A percentile compares a stretch with the other conserved stretches of the same genome.
Evolutionary conservation across 2,329 filamentous ascomycete species (phyloP).

Genomic region (Ceratocystis diversiconidia): DNA sequence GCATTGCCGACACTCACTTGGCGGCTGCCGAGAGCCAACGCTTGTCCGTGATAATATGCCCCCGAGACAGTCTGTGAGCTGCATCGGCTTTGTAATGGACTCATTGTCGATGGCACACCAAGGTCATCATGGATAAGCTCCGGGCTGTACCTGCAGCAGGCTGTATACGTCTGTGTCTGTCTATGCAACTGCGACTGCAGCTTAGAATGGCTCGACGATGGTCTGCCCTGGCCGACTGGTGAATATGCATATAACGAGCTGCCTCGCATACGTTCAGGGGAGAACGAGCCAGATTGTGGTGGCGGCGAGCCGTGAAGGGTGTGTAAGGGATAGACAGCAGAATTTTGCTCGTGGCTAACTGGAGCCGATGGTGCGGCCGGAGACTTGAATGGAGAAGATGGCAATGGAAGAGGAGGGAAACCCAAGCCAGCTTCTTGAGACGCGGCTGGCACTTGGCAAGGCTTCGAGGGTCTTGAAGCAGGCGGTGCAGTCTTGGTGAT

Average conservation of each 20-base stretch:
- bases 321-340: background rate
- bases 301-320: background rate
- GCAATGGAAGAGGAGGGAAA: background rate
- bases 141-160: background rate
- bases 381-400: background rate
- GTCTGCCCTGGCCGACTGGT: background rate
- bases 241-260: background rate
- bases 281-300: background rate
- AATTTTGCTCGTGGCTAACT: background rate
- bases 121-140: background rate
- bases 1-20: background rate
- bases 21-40: background rate
- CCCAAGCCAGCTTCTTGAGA: background rate
- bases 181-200: background rate
- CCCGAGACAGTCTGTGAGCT: background rate
- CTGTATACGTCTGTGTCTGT: background rate
- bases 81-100: background rate
- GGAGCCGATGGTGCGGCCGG: background rate
- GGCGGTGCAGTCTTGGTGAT: background rate
- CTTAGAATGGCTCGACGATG: background rate
- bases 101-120: background rate
- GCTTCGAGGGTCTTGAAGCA: background rate
- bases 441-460: background rate
- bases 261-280: background rate
- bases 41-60: background rate